Evolutionary conservation across 2,329 filamentous ascomycete genomes (phyloP).

Genomic region (Venturia oleaginea): DNA sequence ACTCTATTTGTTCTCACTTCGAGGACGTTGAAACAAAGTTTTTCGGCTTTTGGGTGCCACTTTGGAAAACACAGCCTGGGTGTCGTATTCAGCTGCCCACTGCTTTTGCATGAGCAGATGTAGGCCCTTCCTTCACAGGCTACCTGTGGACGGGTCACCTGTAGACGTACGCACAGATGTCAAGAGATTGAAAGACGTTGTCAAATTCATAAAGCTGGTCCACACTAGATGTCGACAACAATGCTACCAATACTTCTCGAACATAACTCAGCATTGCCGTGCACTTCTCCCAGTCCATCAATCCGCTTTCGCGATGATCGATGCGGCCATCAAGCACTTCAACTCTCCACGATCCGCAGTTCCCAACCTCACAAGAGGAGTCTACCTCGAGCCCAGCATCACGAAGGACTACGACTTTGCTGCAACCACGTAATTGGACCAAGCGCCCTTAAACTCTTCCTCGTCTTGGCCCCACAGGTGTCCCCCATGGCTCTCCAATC

Average conservation of each 20-base stretch:
- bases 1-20: neutral
- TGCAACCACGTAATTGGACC: slow-evolving; percentile 34
- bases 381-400: slow-evolving; percentile 36
- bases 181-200: neutral
- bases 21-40: neutral
- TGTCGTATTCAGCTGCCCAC: no score
- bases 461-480: slow-evolving; percentile 22
- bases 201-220: no score
- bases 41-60: neutral
- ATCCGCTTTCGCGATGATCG: slow-evolving; percentile 31
- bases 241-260: slow-evolving; percentile 26
- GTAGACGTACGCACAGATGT: no score
- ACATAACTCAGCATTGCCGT: slow-evolving; percentile 31
- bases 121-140: no score
- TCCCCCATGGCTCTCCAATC: slow-evolving; percentile 24
- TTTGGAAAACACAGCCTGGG: neutral
- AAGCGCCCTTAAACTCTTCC: slow-evolving; percentile 24
- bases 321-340: slow-evolving; percentile 30
- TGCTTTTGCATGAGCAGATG: no score
- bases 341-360: slow-evolving; percentile 36
- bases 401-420: slow-evolving; percentile 38
- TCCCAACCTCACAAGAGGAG: slow-evolving; percentile 35
- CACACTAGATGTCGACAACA: slow-evolving; percentile 21
- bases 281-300: slow-evolving; percentile 29
- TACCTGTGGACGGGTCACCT: no score